Percentiles rank a stretch among this genome's conserved stretches.
Conservation (phyloP, 2,329 filamentous ascomycete genomes). For the Cytospora chrysosperma region DNA sequence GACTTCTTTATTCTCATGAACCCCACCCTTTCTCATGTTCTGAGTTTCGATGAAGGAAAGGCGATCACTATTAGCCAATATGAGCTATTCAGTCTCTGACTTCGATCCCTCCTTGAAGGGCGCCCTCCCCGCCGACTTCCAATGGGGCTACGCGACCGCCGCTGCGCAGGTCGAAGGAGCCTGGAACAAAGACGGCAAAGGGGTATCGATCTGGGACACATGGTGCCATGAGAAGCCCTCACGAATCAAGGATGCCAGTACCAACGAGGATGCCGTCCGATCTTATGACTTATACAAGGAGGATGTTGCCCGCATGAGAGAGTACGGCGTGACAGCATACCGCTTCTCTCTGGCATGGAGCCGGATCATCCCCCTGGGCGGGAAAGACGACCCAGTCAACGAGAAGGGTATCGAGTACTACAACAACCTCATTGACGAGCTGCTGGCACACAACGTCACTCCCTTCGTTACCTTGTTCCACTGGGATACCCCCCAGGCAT, state of each 20-base stretch:
- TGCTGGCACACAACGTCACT: slow-evolving; percentile 55
- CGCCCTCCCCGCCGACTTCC: slow-evolving; percentile 36
- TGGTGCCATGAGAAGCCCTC: slow-evolving; percentile 38
- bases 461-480: slow-evolving; percentile 62
- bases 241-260: slow-evolving; percentile 40
- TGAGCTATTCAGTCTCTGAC: slow-evolving; percentile 26
- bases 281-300: slow-evolving; percentile 45
- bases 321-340: slow-evolving; percentile 58
- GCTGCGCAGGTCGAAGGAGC: slow-evolving; percentile 43
- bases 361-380: slow-evolving; percentile 62
- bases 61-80: neutral
- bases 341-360: slow-evolving; percentile 66
- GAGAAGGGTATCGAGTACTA: slow-evolving; percentile 60
- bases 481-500: slow-evolving; percentile 61
- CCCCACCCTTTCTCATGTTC: neutral
- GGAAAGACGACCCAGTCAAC: slow-evolving; percentile 62
- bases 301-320: slow-evolving; percentile 60
- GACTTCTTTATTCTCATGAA: no score
- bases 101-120: slow-evolving; percentile 32
- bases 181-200: slow-evolving; percentile 42
- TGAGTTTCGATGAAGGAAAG: neutral
- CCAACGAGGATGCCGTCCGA: slow-evolving; percentile 38
- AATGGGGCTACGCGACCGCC: slow-evolving; percentile 43
- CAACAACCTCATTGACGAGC: slow-evolving; percentile 58
- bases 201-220: slow-evolving; percentile 41